phyloP scores from a whole-genome alignment of 2,329 filamentous ascomycete genomes.

The Trichoderma sp. region DNA sequence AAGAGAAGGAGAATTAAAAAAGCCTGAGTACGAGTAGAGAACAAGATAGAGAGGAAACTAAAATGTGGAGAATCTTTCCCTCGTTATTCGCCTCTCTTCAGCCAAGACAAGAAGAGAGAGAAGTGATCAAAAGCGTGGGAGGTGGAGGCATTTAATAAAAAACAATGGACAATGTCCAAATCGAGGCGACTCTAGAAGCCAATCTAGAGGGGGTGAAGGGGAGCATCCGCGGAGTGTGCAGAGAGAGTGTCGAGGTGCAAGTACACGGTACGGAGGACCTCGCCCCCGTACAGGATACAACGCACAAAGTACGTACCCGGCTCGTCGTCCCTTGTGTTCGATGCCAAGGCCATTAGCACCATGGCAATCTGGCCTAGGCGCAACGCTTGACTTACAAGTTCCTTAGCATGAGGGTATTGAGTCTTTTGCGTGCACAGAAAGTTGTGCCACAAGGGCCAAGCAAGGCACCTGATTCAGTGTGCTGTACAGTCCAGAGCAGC shows the following conservation, averaged over 20 bases:
- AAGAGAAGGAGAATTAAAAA: not conserved
- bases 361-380: not conserved
- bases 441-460: not conserved
- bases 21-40: not conserved
- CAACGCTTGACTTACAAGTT: not conserved
- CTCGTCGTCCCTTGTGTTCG: not conserved
- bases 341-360: constrained; percentile 14
- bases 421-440: not conserved
- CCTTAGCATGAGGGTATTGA: not conserved
- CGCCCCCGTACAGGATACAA: not conserved
- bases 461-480: not conserved
- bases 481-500: not conserved
- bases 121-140: constrained; percentile 12
- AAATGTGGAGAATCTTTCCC: not conserved
- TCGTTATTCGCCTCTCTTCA: not conserved
- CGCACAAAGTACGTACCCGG: not conserved
- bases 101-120: constrained; percentile 10
- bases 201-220: not conserved
- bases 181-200: not conserved
- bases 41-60: not conserved
- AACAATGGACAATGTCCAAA: constrained; percentile 3
- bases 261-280: not conserved
- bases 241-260: not conserved
- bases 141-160: constrained; percentile 25
- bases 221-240: not conserved